Evolutionary conservation across 805 yeast species (phyloP), one percentile per base, ranked within the genome.

Genomic region (Yamadazyma akitaensis): DNA sequence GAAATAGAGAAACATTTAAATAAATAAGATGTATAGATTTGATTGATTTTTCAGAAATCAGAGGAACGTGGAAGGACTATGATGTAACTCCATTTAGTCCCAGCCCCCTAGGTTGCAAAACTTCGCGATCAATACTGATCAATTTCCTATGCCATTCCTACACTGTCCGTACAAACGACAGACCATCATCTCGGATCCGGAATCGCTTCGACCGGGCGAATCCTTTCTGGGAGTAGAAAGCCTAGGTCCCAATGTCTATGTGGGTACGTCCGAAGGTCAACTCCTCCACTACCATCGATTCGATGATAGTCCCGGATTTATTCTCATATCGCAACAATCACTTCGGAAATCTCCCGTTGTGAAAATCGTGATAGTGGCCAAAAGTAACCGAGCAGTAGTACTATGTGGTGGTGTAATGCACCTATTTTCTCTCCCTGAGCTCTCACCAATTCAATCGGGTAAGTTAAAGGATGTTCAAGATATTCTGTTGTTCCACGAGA

Each of bases 211-310:
- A n/a, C 38, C 18, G 18, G 37, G 37, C 16, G 51, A 30, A 33
- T 28, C 17, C 49, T 65, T 33, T 18, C 47, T 58, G 10, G 48
- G 53, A 35, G 48, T 63, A 10, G 53, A 64, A 9, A 44, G 65
- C 11, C 61, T 50, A 42, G 56, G 58, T 13, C 45, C 66, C 35
- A 70, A 71, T 40, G 47, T 72, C 2, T 72, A 71, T 47, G 45
- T 71, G 25, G 75, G 76, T 5, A 68, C 73, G 1, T 50, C 61
- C n/a, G 21, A 19, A 2, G 74, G 75, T 9, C 61, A 58, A 14
- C 48, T 72, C n/a, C 60, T 67, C 21, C 76, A 72, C 49, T 65
- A 63, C 46, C 67, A 68, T 50, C 58, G 61, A 11, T 70, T 72
- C 43, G 74, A 70, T 36, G 75, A 70, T 53, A 68, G 67, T 16